Evolutionary conservation across 1,139 yeast genomes (phyloP).

Genomic region (Yamadazyma spencermartinsiae): DNA sequence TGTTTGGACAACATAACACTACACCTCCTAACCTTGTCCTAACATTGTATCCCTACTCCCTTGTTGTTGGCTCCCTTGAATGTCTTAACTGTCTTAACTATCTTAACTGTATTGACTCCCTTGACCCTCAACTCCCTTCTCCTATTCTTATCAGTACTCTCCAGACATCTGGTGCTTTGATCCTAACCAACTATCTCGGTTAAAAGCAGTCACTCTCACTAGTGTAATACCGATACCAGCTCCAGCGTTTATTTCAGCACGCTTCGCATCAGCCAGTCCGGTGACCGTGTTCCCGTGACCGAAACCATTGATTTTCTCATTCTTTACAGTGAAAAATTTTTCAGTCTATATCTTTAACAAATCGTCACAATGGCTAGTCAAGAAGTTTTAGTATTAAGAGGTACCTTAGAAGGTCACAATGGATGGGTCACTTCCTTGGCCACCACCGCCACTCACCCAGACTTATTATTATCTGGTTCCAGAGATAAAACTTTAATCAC

Average conservation of each 20-base stretch:
- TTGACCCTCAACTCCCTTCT: no score
- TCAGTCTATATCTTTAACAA: constrained; percentile 16
- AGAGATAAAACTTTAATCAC: constrained; percentile 98
- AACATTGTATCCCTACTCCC: no score
- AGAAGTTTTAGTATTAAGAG: constrained; percentile 99
- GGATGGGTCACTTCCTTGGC: constrained; percentile 98
- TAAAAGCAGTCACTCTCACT: constrained; percentile 15
- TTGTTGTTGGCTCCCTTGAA: no score
- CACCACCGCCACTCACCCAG: constrained; percentile 98
- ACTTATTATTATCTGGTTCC: constrained; percentile 95
- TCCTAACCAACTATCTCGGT: no score
- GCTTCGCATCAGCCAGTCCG: background rate
- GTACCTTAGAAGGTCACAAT: constrained; percentile 90
- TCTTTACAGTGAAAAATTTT: constrained; percentile 13
- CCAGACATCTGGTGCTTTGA: no score
- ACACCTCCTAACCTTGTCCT: no score
- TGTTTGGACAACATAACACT: no score
- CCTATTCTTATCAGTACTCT: no score
- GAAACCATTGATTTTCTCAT: background rate
- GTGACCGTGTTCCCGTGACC: constrained; percentile 3
- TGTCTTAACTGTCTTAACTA: no score
- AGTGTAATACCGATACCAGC: constrained; percentile 17
- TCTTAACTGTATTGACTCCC: no score
- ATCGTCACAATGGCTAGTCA: constrained; percentile 56
- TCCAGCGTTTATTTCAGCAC: constrained; percentile 13